phyloP scores from a whole-genome alignment of 371 early-diverging fungal species.

The Nematocida sp. region DNA sequence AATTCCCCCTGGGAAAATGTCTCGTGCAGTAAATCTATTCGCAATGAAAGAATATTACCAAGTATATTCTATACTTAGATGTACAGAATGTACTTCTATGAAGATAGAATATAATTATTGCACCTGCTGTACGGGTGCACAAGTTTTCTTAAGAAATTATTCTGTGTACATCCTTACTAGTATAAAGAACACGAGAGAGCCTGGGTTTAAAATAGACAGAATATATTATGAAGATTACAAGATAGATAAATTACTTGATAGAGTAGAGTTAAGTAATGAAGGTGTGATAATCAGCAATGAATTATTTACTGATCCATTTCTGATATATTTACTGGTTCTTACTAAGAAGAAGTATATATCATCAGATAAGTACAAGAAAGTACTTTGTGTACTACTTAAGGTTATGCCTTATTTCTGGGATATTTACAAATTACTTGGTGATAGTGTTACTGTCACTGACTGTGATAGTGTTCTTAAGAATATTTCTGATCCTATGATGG shows the following conservation, averaged over 20 bases:
- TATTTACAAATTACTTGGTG: slow-evolving; percentile 58
- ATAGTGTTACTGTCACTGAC: slow-evolving; percentile 20
- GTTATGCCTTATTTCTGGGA: slow-evolving; percentile 66
- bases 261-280: background rate
- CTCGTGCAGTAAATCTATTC: slow-evolving; percentile 51
- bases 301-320: slow-evolving; percentile 31
- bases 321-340: slow-evolving; percentile 42
- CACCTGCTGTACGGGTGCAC: slow-evolving; percentile 49
- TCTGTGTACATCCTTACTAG: slow-evolving; percentile 38
- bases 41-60: slow-evolving; percentile 62
- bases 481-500: slow-evolving; percentile 34
- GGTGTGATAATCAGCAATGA: background rate
- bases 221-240: background rate
- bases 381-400: slow-evolving; percentile 46
- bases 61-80: slow-evolving; percentile 47
- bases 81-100: background rate
- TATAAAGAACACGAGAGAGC: slow-evolving; percentile 14
- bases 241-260: background rate
- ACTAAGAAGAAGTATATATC: slow-evolving; percentile 58
- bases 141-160: slow-evolving; percentile 64
- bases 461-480: slow-evolving; percentile 17
- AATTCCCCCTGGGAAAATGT: background rate
- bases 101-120: slow-evolving; percentile 55
- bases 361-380: slow-evolving; percentile 30
- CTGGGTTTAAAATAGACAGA: background rate